phyloP scores from a whole-genome alignment of 192 early-diverging fungal species.

The Geosiphon pyriformis region DNA sequence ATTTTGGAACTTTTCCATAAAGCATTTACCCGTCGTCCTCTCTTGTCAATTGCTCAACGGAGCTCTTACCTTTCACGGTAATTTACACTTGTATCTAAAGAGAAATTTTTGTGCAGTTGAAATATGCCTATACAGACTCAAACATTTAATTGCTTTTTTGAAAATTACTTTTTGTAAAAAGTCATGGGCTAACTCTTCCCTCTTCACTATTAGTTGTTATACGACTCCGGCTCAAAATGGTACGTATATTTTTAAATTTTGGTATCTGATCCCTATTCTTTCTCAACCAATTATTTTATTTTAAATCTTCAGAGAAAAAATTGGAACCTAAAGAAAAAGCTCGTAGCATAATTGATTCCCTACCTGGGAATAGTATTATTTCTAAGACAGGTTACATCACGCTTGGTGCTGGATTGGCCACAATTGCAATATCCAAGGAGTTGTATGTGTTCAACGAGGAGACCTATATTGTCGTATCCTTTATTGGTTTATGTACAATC shows the following conservation, averaged over 20 bases:
- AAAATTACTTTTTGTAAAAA: no score
- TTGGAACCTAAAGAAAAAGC: slow-evolving; percentile 77
- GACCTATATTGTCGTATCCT: slow-evolving; percentile 74
- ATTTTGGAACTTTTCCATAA: no score
- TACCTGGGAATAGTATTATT: slow-evolving; percentile 84
- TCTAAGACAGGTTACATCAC: slow-evolving; percentile 89
- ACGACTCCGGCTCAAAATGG: not conserved
- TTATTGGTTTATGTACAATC: slow-evolving; percentile 73
- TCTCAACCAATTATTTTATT: not conserved
- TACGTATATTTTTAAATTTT: not conserved
- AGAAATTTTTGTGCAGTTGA: no score
- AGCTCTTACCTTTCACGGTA: no score
- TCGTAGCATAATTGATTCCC: slow-evolving; percentile 83
- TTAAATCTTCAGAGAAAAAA: slow-evolving; percentile 22
- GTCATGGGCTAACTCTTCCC: no score
- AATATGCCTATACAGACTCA: no score
- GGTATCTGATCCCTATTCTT: not conserved
- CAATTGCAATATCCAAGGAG: slow-evolving; percentile 93
- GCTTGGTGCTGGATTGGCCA: slow-evolving; percentile 72
- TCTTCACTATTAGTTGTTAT: not conserved
- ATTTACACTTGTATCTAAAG: no score
- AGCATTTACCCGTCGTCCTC: no score
- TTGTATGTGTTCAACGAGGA: slow-evolving; percentile 96
- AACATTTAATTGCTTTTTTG: not conserved
- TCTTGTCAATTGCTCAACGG: no score